Percentiles rank a stretch among this genome's conserved stretches.
Evolutionary conservation across 176 grass and related monocot species (phyloP).

Genomic region (Poa pratensis): DNA sequence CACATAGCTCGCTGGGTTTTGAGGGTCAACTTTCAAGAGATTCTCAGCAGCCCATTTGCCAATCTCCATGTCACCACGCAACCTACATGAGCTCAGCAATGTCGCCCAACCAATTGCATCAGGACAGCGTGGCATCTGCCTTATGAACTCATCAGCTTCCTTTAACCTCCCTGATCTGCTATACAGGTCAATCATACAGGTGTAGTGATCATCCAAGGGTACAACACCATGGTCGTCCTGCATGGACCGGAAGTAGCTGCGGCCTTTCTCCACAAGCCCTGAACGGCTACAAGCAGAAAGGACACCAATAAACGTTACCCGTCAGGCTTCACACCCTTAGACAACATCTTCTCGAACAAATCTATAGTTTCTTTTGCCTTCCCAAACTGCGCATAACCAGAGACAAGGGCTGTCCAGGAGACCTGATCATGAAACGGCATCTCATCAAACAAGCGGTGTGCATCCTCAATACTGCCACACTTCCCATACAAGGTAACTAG

Average conservation of each 20-base stretch:
- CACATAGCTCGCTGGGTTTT: conserved; percentile 72
- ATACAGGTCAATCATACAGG: conserved; percentile 80
- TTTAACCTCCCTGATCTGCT: conserved; percentile 69
- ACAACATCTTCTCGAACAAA: conserved; percentile 71
- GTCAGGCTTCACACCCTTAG: conserved; percentile 59
- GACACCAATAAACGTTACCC: conserved; percentile 69
- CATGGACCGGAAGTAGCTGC: conserved; percentile 64
- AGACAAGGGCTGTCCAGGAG: conserved; percentile 71
- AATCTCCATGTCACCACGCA: conserved; percentile 62
- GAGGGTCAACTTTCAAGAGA: conserved; percentile 64
- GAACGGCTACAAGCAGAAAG: conserved; percentile 76
- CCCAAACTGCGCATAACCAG: conserved; percentile 73
- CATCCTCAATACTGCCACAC: conserved; percentile 69
- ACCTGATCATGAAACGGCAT: conserved; percentile 52
- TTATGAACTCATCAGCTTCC: conserved; percentile 72
- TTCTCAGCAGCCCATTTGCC: conserved; percentile 77
- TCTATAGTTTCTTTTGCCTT: conserved; percentile 72
- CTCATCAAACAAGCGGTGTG: conserved; percentile 55
- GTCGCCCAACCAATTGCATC: conserved; percentile 72
- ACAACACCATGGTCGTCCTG: conserved; percentile 55
- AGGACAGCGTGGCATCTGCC: conserved; percentile 60
- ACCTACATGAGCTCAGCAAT: conserved; percentile 63
- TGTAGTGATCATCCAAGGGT: conserved; percentile 63
- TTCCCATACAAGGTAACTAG: conserved; percentile 77
- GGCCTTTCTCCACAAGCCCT: conserved; percentile 67